These are phyloP conservation scores for Penicillium fuscoglaucum DNA, from an alignment of 2,329 filamentous ascomycete species.

Conservation along the genomic window DNA sequence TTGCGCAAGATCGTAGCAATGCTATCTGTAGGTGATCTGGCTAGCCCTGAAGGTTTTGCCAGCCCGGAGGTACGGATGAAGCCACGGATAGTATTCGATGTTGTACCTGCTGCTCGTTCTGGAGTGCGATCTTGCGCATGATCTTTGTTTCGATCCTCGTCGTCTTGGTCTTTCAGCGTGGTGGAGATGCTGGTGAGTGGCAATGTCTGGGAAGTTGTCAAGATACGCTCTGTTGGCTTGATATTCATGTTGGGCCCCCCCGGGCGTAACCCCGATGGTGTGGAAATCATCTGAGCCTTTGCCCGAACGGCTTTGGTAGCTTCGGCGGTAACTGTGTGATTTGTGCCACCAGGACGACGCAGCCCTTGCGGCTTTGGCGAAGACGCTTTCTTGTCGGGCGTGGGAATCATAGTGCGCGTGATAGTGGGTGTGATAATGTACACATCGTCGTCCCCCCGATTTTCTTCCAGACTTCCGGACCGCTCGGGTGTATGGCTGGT, in stretches of 20 bases:
- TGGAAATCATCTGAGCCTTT: conserved; percentile 29
- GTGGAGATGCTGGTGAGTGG: conserved; percentile 15
- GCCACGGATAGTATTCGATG: conserved; percentile 34
- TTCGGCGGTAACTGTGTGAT: conserved; percentile 26
- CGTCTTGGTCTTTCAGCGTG: conserved; percentile 15
- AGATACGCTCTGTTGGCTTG: conserved; percentile 27
- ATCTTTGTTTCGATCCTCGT: conserved; percentile 1
- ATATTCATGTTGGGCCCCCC: conserved; percentile 24
- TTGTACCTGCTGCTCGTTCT: conserved; percentile 13
- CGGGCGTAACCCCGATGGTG: conserved; percentile 30
- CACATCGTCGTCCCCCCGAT: conserved; percentile 32
- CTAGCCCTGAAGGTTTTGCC: conserved; percentile 29
- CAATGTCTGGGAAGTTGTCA: conserved; percentile 21
- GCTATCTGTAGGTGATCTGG: conserved; percentile 31
- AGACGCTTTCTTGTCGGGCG: conserved; percentile 26
- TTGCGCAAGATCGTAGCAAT: conserved; percentile 23
- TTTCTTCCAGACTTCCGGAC: conserved; percentile 16
- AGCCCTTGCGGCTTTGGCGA: conserved; percentile 20
- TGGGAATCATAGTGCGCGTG: conserved; percentile 42
- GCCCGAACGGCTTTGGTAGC: conserved; percentile 30
- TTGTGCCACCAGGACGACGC: conserved; percentile 23
- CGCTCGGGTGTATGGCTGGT: conserved; percentile 14
- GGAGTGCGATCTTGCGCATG: conserved; percentile 3
- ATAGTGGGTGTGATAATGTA: conserved; percentile 45
- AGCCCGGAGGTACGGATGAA: conserved; percentile 40